Conservation (phyloP, 441 rosid species). For the Adansonia gregorii region DNA sequence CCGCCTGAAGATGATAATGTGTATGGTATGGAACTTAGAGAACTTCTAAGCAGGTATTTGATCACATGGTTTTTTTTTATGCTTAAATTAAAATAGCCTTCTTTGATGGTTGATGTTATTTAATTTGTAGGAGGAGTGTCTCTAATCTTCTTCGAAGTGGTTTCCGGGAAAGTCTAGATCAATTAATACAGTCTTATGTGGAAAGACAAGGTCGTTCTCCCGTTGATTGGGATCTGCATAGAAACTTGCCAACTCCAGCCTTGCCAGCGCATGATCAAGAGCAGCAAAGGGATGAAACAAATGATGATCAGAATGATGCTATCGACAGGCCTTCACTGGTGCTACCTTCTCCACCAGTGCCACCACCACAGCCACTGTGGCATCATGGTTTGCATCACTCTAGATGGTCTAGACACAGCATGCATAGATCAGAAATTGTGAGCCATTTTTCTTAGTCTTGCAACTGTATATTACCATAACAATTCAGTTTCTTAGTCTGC, state of each 20-base stretch:
- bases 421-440: slow-evolving; percentile 91
- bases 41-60: slow-evolving; percentile 74
- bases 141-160: slow-evolving; percentile 90
- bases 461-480: not conserved
- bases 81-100: slow-evolving; percentile 2
- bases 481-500: not conserved
- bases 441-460: slow-evolving; percentile 35
- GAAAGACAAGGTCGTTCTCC: slow-evolving; percentile 81
- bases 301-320: slow-evolving; percentile 53
- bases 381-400: slow-evolving; percentile 85
- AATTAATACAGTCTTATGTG: slow-evolving; percentile 80
- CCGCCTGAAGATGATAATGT: slow-evolving; percentile 86
- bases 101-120: slow-evolving; percentile 13
- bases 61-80: not conserved
- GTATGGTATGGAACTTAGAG: slow-evolving; percentile 84
- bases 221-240: slow-evolving; percentile 82
- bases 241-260: slow-evolving; percentile 67
- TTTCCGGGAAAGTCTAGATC: slow-evolving; percentile 90
- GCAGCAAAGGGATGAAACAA: slow-evolving; percentile 59
- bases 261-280: slow-evolving; percentile 67
- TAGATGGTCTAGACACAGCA: slow-evolving; percentile 89
- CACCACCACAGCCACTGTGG: slow-evolving; percentile 97
- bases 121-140: slow-evolving; percentile 72
- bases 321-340: slow-evolving; percentile 65
- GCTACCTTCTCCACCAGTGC: slow-evolving; percentile 80